phyloP scores from a whole-genome alignment of 495 filamentous ascomycete species.

The Neurospora pannonica region DNA sequence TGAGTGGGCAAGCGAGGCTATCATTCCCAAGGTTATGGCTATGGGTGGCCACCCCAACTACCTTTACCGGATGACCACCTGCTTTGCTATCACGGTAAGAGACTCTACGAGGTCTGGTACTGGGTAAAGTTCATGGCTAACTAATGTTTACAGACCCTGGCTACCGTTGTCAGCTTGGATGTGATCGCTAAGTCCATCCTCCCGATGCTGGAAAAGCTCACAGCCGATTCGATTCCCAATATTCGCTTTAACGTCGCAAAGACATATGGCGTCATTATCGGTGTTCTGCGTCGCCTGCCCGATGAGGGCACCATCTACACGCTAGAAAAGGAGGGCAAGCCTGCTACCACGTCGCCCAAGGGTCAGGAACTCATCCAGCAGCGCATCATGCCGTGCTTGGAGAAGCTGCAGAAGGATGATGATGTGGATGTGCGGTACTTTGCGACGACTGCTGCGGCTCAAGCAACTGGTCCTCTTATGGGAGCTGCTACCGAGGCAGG shows the following conservation, averaged over 20 bases:
- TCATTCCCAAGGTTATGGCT: conserved; percentile 95
- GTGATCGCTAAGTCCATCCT: conserved; percentile 90
- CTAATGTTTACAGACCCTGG: conserved; percentile 60
- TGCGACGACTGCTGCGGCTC: conserved; percentile 49
- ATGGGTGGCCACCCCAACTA: conserved; percentile 98
- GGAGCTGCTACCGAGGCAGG: neutral
- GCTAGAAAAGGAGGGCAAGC: conserved; percentile 66
- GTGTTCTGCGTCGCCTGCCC: conserved; percentile 80
- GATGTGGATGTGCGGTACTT: conserved; percentile 98
- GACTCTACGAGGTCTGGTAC: neutral
- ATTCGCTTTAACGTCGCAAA: conserved; percentile 99
- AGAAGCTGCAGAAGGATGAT: conserved; percentile 91
- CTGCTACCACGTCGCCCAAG: conserved; percentile 53
- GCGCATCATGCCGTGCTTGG: conserved; percentile 77
- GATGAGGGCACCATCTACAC: conserved; percentile 76
- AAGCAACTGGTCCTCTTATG: conserved; percentile 20
- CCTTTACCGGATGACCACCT: conserved; percentile 98
- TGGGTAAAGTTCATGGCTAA: conserved; percentile 17
- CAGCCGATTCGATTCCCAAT: conserved; percentile 90
- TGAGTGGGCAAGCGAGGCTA: conserved; percentile 93
- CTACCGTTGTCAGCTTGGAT: conserved; percentile 80
- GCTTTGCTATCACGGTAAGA: conserved; percentile 93
- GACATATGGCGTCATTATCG: conserved; percentile 83
- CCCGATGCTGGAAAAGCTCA: conserved; percentile 89
- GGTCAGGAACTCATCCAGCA: conserved; percentile 79